Evolutionary conservation across 805 yeast species (phyloP).

Genomic region (Trichomonascus vanleenenianus): DNA sequence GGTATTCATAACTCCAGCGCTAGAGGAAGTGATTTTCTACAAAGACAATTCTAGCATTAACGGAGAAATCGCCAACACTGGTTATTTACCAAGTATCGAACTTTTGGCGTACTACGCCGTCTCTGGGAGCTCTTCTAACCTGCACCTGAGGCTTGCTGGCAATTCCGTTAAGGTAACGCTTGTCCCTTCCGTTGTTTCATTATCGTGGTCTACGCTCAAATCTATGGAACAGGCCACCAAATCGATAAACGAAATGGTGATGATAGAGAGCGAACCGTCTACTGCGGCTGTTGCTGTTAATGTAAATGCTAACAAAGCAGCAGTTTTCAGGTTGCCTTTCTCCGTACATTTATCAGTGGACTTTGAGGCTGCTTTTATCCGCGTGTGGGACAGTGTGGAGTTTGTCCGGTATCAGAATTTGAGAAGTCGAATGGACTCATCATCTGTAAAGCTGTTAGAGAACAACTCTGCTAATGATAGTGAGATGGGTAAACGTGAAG

Average conservation of each 20-base stretch:
- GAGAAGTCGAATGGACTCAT: background rate
- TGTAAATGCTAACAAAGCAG: slow-evolving; percentile 1
- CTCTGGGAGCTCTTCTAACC: slow-evolving; percentile 5
- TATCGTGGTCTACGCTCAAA: slow-evolving; percentile 39
- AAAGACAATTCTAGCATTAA: background rate
- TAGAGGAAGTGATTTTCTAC: slow-evolving; percentile 35
- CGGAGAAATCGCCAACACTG: slow-evolving; percentile 19
- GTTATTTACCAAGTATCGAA: slow-evolving; percentile 22
- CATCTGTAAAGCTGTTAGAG: too few relatives aligned
- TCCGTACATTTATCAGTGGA: slow-evolving; percentile 13
- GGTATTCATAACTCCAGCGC: slow-evolving; percentile 65
- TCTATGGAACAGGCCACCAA: slow-evolving; percentile 29
- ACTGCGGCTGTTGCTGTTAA: background rate
- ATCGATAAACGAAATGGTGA: background rate
- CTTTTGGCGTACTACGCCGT: slow-evolving; percentile 12
- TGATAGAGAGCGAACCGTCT: background rate
- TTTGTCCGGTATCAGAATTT: slow-evolving; percentile 9
- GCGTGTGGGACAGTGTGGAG: slow-evolving; percentile 18
- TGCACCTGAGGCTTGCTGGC: slow-evolving; percentile 19
- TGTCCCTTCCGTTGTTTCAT: slow-evolving; percentile 27
- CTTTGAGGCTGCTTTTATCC: slow-evolving; percentile 23
- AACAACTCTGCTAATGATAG: too few relatives aligned
- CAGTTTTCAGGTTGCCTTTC: slow-evolving; percentile 12
- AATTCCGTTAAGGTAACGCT: slow-evolving; percentile 22
- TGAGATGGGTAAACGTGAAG: background rate